Base-by-base conservation (phyloP, 139 green algal genomes). In the Closterium sp. region DNA sequence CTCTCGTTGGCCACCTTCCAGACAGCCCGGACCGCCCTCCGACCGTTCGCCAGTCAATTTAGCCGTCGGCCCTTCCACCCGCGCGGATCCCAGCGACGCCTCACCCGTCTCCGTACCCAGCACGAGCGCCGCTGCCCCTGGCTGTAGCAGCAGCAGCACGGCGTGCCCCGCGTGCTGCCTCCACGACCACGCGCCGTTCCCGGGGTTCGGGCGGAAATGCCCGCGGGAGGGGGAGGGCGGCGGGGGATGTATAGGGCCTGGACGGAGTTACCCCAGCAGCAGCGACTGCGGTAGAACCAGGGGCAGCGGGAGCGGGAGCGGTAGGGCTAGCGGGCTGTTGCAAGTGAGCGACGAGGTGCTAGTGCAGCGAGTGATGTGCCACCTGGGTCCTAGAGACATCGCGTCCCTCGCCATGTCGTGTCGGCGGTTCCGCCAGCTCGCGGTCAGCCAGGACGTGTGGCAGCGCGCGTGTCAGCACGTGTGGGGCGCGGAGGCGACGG, bases 371-470 rank as follows among this genome's bases (percentile, higher is more conserved):
- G 87, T 93, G 10, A 38, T 93, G 28, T 92, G 86, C n/a, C 42
- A 28, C 27, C 29, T 93, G 24, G 91, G 30, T 21, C 91, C 91
- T 9, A 91, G 62, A 31, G 86, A 91, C 86, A 31, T 93, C 31
- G 91, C 91, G 1, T 88, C 31, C 9, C 27, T 85, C 21, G 30
- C 86, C 50, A 93, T 93, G 91, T n/a, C 92, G n/a, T 91, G 91
- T 29, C 27, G 91, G 88, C 91, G 91, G 32, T 88, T 94, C 27
- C 45, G 84, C 45, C 27, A 73, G 70, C 45, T 94, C 6, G 34
- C 34, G 31, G 30, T 84, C 13, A 91, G 70, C 31, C 50, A 94
- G 42, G 45, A 93, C 70, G 28, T 94, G 21, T 94, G 92, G 92
- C 30, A 79, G 11, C 31, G 10, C 17, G 92, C 91, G 9, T 86